A percentile compares a stretch with the other conserved stretches of the same genome.
These are phyloP conservation scores for Corynespora cassiicola DNA, from an alignment of 2,329 filamentous ascomycete genomes.

Conservation along the genomic window DNA sequence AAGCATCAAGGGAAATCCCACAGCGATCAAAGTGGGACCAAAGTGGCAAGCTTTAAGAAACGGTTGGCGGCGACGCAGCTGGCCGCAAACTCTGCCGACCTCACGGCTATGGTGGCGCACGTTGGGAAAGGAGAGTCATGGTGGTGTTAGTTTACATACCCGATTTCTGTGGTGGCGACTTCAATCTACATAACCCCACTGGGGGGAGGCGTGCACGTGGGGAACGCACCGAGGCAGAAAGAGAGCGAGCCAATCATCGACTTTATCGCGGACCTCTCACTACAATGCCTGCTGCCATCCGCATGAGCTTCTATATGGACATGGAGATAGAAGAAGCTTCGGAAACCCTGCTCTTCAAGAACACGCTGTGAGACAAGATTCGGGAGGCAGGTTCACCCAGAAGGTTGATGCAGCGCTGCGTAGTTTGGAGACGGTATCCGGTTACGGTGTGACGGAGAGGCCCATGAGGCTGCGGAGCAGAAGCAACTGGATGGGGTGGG, in stretches of 20 bases:
- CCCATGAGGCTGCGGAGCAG: too few relatives aligned
- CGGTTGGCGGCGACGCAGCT: conserved; percentile 10
- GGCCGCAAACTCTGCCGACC: conserved; percentile 9
- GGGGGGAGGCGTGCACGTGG: neutral
- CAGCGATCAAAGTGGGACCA: too few relatives aligned
- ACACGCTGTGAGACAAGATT: conserved; percentile 18
- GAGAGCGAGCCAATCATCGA: conserved; percentile 5
- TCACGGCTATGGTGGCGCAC: conserved; percentile 15
- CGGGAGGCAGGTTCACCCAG: too few relatives aligned
- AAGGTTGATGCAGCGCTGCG: too few relatives aligned
- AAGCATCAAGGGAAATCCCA: too few relatives aligned
- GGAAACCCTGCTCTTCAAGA: conserved; percentile 19
- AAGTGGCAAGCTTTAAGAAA: too few relatives aligned
- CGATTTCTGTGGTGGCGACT: conserved; percentile 5
- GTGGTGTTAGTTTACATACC: conserved; percentile 14
- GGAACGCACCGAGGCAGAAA: neutral
- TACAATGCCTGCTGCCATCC: conserved; percentile 8
- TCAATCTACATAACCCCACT: conserved; percentile 5
- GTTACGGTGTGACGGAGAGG: too few relatives aligned
- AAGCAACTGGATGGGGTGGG: too few relatives aligned
- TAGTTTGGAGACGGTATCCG: too few relatives aligned
- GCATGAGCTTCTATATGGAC: conserved; percentile 14
- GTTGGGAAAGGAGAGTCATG: conserved; percentile 16
- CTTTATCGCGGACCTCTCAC: conserved; percentile 2
- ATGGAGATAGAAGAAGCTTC: conserved; percentile 8